Percentiles rank a stretch among this genome's conserved stretches.
These are phyloP conservation scores for Crithidia brevicula DNA, from an alignment of 208 protist genomes.

Conservation along the genomic window DNA sequence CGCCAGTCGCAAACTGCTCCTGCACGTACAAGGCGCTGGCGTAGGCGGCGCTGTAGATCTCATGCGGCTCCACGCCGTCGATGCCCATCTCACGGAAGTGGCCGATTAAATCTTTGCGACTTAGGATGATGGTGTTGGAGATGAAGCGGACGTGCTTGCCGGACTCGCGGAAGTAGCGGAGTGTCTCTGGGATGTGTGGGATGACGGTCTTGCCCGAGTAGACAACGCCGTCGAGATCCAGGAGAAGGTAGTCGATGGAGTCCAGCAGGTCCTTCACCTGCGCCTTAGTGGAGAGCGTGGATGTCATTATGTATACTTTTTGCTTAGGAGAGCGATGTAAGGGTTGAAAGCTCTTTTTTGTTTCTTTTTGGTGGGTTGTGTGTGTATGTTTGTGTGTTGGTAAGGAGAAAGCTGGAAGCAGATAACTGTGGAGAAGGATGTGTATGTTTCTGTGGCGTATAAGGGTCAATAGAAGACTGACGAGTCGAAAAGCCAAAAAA, in stretches of 20 bases:
- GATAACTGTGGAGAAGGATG: background rate
- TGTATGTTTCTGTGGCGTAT: background rate
- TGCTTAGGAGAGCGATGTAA: background rate
- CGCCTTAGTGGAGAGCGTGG: background rate
- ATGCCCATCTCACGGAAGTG: slow-evolving; percentile 45
- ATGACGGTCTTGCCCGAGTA: slow-evolving; percentile 53
- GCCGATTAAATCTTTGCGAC: slow-evolving; percentile 30
- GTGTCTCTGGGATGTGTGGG: slow-evolving; percentile 42
- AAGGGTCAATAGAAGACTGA: too few species aligned
- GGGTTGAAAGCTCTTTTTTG: too few species aligned
- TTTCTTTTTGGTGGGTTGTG: background rate
- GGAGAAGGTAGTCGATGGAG: slow-evolving; percentile 52
- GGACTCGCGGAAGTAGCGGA: slow-evolving; percentile 39
- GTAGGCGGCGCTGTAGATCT: slow-evolving; percentile 72
- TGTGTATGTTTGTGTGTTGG: background rate
- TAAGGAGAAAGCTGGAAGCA: background rate
- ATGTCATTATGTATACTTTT: background rate
- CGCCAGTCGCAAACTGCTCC: slow-evolving; percentile 24
- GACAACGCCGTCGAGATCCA: slow-evolving; percentile 77
- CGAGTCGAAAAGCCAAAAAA: background rate
- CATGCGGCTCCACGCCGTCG: slow-evolving; percentile 24
- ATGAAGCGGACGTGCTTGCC: slow-evolving; percentile 67
- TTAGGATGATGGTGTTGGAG: slow-evolving; percentile 65
- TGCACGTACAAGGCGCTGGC: slow-evolving; percentile 52
- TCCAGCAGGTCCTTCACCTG: slow-evolving; percentile 12